Percentiles rank a stretch among this genome's conserved stretches.
phyloP scores from a whole-genome alignment of 2,329 filamentous ascomycete genomes.

The Ceratocystis cacaofunesta region DNA sequence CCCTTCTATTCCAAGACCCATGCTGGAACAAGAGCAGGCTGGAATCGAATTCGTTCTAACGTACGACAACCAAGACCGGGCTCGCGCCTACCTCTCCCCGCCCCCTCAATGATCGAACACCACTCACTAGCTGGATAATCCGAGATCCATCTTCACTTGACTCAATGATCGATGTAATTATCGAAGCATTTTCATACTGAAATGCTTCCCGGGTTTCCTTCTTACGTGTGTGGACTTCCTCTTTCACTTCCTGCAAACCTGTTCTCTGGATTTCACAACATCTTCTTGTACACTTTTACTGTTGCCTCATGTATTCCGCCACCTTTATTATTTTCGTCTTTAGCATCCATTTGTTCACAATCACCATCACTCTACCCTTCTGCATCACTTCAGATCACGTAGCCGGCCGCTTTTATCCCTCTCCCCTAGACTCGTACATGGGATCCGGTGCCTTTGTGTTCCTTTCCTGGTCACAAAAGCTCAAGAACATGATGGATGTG shows the following conservation, averaged over 20 bases:
- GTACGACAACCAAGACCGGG: constrained; percentile 52
- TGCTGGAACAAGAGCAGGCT: constrained; percentile 60
- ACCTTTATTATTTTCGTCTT: background rate
- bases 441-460: background rate
- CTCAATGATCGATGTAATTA: background rate
- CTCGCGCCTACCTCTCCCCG: constrained; percentile 46
- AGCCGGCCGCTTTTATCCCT: no score
- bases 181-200: background rate
- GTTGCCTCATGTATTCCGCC: background rate
- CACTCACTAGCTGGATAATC: background rate
- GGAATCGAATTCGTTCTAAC: constrained; percentile 84
- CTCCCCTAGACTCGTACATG: no score
- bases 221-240: background rate
- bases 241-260: background rate
- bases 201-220: constrained; percentile 3
- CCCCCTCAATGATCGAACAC: constrained; percentile 30
- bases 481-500: constrained; percentile 4
- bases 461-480: background rate
- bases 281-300: background rate
- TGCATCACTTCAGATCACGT: background rate
- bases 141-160: constrained; percentile 3
- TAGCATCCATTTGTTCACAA: background rate
- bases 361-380: background rate
- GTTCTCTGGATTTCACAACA: background rate
- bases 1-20: background rate